These are phyloP conservation scores for Grosmannia serpens DNA, from an alignment of 2,329 filamentous ascomycete genomes.

Conservation along the genomic window DNA sequence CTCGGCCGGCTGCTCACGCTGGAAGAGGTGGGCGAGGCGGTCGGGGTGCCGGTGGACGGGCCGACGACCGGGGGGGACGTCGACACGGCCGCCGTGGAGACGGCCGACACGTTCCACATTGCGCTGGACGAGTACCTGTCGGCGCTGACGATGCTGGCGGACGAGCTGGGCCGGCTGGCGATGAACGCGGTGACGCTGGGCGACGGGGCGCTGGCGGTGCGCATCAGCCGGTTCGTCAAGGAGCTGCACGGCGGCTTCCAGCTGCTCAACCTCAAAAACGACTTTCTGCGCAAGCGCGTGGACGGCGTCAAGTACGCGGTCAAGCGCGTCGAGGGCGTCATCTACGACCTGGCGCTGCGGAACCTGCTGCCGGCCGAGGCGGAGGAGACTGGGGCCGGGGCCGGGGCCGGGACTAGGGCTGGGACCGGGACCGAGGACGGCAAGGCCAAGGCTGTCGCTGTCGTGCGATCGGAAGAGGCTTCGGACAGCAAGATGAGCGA, in stretches of 20 bases:
- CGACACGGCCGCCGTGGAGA: conserved; percentile 17
- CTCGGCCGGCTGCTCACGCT: conserved; percentile 66
- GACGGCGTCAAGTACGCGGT: conserved; percentile 96
- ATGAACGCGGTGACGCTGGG: conserved; percentile 91
- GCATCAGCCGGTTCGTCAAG: conserved; percentile 87
- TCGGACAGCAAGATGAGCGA: conserved; percentile 9
- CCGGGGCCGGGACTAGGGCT: conserved; percentile 9
- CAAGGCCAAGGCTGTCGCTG: neutral
- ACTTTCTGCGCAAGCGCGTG: conserved; percentile 72
- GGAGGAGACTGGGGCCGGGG: no score
- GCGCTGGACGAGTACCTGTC: conserved; percentile 96
- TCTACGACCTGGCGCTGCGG: conserved; percentile 85
- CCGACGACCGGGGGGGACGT: conserved; percentile 21
- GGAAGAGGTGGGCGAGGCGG: conserved; percentile 70
- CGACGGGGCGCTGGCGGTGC: conserved; percentile 73
- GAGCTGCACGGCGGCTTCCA: conserved; percentile 94
- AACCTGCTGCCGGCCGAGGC: conserved; percentile 54
- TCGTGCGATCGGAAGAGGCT: neutral
- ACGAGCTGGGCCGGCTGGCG: conserved; percentile 81
- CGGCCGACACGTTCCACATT: conserved; percentile 72
- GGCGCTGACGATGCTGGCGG: conserved; percentile 73
- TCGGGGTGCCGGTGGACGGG: conserved; percentile 73
- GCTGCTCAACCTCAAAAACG: conserved; percentile 94
- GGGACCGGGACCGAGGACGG: neutral
- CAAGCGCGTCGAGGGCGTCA: conserved; percentile 96